Conservation (phyloP, 441 rosid species). For the Eruca vesicaria region DNA sequence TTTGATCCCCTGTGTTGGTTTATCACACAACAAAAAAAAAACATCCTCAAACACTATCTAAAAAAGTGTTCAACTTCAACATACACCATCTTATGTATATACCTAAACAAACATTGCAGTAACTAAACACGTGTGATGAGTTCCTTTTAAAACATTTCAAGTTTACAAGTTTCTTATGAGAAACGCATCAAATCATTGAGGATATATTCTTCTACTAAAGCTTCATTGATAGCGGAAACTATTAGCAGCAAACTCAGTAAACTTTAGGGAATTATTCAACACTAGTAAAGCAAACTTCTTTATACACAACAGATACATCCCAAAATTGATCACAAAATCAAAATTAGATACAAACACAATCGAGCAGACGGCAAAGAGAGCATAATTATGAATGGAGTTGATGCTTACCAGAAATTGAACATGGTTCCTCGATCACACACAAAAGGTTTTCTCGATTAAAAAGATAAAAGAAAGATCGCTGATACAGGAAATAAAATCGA, state of each 20-base stretch:
- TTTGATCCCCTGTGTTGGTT: slow-evolving; percentile 59
- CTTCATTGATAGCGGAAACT: no score
- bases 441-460: not conserved
- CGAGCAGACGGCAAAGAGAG: not conserved
- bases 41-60: not conserved
- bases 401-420: slow-evolving; percentile 75
- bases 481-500: not conserved
- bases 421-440: slow-evolving; percentile 37
- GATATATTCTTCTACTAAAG: no score
- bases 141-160: no score
- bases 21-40: not conserved
- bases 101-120: not conserved
- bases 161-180: no score
- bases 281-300: not conserved
- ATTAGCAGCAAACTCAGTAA: no score
- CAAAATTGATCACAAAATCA: not conserved
- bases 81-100: not conserved
- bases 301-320: not conserved
- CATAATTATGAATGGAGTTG: not conserved
- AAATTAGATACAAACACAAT: not conserved
- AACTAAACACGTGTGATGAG: not conserved
- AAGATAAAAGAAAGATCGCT: not conserved
- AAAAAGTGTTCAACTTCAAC: not conserved
- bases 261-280: no score
- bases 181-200: not conserved